Conservation (phyloP, 345 rosid genomes). For the rapeseed (Brassica napus) region Da-Ae NC_063446.1:60906001-60906500, state of each 20-base stretch:
- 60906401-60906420: constrained; percentile 87
- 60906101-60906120: constrained; percentile 80
- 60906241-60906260: not conserved
- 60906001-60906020: no score
- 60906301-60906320: constrained; percentile 55
- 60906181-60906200: not conserved
- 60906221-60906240: not conserved
- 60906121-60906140: constrained; percentile 68
- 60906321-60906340: constrained; percentile 68
- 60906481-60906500: not conserved
- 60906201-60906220: not conserved
- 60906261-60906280: constrained; percentile 48
- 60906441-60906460: constrained; percentile 62
- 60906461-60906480: constrained; percentile 55
- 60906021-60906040: not conserved
- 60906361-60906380: constrained; percentile 60
- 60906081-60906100: constrained; percentile 56
- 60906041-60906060: constrained; percentile 46
- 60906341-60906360: constrained; percentile 77
- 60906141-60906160: constrained; percentile 65
- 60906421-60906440: constrained; percentile 69
- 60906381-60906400: constrained; percentile 83
- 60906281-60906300: constrained; percentile 63
- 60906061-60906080: constrained; percentile 74
- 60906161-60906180: constrained; percentile 51